Evolutionary conservation across 2,329 filamentous ascomycete species (phyloP).

Genomic region (Colletotrichum lupini): DNA sequence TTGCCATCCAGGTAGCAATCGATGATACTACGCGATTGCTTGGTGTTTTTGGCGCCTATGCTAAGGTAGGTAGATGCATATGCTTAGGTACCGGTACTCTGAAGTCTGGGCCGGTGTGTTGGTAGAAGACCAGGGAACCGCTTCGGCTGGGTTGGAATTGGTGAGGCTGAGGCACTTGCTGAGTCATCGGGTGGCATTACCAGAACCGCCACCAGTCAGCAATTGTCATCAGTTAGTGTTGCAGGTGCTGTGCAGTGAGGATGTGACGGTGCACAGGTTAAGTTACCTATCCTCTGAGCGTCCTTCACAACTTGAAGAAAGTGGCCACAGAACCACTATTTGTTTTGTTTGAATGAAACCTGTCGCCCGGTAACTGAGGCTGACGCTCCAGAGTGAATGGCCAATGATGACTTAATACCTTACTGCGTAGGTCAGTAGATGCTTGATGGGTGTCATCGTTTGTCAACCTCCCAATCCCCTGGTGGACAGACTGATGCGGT

Average conservation of each 20-base stretch:
- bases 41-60: too few species aligned
- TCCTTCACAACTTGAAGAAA: not conserved
- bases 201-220: slow-evolving; percentile 13
- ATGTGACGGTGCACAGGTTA: slow-evolving; percentile 24
- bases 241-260: not conserved
- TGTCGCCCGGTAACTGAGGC: not conserved
- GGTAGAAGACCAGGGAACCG: slow-evolving; percentile 28
- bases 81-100: not conserved
- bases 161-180: slow-evolving; percentile 23
- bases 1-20: not conserved
- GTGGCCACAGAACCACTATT: slow-evolving; percentile 7
- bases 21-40: not conserved
- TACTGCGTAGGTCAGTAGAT: too few species aligned
- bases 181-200: slow-evolving; percentile 15
- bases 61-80: not conserved
- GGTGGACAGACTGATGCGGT: not conserved
- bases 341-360: slow-evolving; percentile 16
- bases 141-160: not conserved
- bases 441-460: not conserved
- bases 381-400: not conserved
- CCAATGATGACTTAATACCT: not conserved
- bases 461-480: not conserved
- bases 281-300: not conserved
- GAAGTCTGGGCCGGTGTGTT: not conserved
- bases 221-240: slow-evolving; percentile 21